phyloP scores from a whole-genome alignment of 2,329 filamentous ascomycete genomes.

The Pseudopyricularia cyperi region DNA sequence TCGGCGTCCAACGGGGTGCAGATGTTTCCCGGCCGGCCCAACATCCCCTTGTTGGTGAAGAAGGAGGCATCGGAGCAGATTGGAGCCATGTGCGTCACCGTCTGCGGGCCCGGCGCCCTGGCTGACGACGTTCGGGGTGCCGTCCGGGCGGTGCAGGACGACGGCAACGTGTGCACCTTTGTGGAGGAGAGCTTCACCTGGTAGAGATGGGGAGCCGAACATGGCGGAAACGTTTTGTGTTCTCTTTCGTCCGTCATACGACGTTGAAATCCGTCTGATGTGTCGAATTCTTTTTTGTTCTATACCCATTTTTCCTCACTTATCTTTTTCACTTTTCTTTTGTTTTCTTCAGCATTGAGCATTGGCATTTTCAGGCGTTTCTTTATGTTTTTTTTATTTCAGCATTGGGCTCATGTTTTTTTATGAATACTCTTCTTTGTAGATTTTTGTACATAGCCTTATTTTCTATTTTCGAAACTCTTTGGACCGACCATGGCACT shows the following conservation, averaged over 20 bases:
- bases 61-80: constrained; percentile 72
- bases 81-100: constrained; percentile 78
- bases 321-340: not conserved
- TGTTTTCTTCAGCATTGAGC: not conserved
- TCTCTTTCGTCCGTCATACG: not conserved
- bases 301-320: not conserved
- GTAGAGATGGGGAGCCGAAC: constrained; percentile 17
- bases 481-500: too few species aligned
- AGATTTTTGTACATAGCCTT: too few species aligned
- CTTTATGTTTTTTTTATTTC: not conserved
- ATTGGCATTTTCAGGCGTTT: not conserved
- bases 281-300: not conserved
- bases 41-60: constrained; percentile 64
- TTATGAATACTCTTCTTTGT: too few species aligned
- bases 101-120: constrained; percentile 63
- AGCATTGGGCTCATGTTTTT: too few species aligned
- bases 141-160: constrained; percentile 49
- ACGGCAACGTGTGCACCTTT: constrained; percentile 54
- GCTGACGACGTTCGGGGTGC: constrained; percentile 64
- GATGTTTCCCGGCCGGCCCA: constrained; percentile 84
- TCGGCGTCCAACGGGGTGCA: constrained; percentile 69
- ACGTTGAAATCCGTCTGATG: not conserved
- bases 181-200: constrained; percentile 66
- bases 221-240: not conserved
- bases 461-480: too few species aligned